These are phyloP conservation scores for Clavaria fumosa DNA, from an alignment of 768 basidiomycete genomes.

Conservation along the genomic window DNA sequence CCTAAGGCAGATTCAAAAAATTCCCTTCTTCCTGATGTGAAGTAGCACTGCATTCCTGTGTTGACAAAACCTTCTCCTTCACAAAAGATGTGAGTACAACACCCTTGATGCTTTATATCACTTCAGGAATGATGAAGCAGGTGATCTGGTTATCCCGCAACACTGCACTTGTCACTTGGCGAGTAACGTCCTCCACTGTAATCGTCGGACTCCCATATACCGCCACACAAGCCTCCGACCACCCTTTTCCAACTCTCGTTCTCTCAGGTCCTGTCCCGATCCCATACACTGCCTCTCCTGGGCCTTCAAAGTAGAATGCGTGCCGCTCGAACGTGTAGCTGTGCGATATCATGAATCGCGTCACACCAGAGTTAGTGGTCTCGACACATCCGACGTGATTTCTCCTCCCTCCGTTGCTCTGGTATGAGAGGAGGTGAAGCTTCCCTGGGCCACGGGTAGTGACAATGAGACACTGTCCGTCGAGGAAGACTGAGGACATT, in stretches of 20 bases:
- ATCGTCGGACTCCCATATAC: background rate
- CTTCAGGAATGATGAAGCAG: background rate
- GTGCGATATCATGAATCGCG: too few species aligned
- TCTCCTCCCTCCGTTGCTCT: background rate
- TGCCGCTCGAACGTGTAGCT: background rate
- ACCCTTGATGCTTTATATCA: too few species aligned
- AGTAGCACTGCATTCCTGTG: too few species aligned
- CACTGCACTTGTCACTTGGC: background rate
- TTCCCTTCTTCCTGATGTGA: too few species aligned
- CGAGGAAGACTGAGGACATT: background rate
- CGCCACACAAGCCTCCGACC: background rate
- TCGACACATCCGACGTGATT: background rate
- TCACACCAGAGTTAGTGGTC: too few species aligned
- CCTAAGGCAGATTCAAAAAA: too few species aligned
- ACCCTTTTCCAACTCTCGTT: background rate
- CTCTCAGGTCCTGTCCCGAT: background rate
- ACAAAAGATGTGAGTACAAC: too few species aligned
- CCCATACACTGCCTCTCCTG: conserved; percentile 1
- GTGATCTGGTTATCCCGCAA: conserved; percentile 1
- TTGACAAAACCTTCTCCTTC: too few species aligned
- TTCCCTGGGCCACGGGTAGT: background rate
- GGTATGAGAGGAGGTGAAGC: conserved; percentile 1
- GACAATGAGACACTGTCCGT: background rate
- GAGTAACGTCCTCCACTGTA: background rate
- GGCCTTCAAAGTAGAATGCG: background rate